Conservation (phyloP, 257 asterid genomes). For the Petunia axillaris region DNA sequence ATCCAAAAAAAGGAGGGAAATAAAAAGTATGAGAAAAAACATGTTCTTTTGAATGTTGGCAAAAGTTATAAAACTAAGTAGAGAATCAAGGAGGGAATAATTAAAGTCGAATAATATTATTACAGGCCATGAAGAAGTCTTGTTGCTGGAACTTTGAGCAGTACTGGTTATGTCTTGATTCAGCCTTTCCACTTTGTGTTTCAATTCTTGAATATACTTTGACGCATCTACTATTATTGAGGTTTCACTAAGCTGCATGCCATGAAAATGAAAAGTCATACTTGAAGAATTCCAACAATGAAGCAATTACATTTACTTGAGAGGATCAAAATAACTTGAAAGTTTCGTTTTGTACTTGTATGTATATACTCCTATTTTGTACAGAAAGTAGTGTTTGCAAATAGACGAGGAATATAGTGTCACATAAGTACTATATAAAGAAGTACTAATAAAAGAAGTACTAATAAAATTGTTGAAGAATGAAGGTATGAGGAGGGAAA, state of each 20-base stretch:
- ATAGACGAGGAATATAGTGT: neutral
- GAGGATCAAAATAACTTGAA: neutral
- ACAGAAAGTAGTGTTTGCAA: neutral
- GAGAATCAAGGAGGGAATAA: neutral
- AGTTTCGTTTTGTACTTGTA: neutral
- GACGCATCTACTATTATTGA: constrained; percentile 84
- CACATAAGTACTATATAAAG: neutral
- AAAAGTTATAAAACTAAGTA: neutral
- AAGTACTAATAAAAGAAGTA: neutral
- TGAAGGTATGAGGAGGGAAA: neutral
- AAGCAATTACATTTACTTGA: neutral
- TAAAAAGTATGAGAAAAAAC: neutral
- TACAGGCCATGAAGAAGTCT: constrained; percentile 54
- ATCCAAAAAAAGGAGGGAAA: neutral
- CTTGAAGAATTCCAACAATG: neutral
- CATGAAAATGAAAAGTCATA: constrained; percentile 15
- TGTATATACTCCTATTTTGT: neutral
- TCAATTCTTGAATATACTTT: constrained; percentile 67
- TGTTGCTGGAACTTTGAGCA: constrained; percentile 44
- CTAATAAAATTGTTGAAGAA: neutral
- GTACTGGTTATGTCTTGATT: constrained; percentile 55
- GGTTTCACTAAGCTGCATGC: constrained; percentile 56
- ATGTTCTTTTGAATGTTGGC: neutral
- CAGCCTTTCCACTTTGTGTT: constrained; percentile 72
- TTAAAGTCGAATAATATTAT: neutral